These are phyloP conservation scores for Wickerhamomyces chambardii DNA, from an alignment of 805 yeast species.

Conservation along the genomic window DNA sequence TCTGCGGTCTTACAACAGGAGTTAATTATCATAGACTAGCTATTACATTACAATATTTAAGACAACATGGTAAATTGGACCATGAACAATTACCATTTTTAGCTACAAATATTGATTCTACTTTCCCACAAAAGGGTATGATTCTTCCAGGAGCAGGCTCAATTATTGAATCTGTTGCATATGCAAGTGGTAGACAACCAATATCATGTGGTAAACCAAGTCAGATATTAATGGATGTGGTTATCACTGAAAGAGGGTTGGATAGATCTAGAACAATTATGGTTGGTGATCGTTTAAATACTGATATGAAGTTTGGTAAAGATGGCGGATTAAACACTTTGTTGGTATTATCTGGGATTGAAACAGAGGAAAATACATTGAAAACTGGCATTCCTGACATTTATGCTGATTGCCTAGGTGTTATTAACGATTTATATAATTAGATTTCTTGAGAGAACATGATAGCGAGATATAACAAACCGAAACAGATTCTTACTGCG, in stretches of 20 bases:
- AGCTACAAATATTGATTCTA: slow-evolving; percentile 93
- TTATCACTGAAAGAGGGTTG: slow-evolving; percentile 49
- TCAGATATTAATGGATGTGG: slow-evolving; percentile 82
- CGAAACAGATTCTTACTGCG: no score
- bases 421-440: slow-evolving; percentile 62
- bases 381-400: slow-evolving; percentile 47
- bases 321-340: slow-evolving; percentile 83
- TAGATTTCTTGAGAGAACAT: no score
- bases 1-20: slow-evolving; percentile 75
- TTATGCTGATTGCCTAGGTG: slow-evolving; percentile 51
- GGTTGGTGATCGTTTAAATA: slow-evolving; percentile 94
- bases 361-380: slow-evolving; percentile 55
- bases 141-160: slow-evolving; percentile 95
- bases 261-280: slow-evolving; percentile 62
- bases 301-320: slow-evolving; percentile 89
- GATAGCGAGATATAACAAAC: no score
- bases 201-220: slow-evolving; percentile 92
- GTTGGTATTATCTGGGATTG: slow-evolving; percentile 88
- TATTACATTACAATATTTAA: slow-evolving; percentile 72
- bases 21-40: slow-evolving; percentile 80
- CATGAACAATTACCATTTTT: slow-evolving; percentile 46
- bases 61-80: slow-evolving; percentile 39
- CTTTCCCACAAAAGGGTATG: slow-evolving; percentile 83
- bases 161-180: slow-evolving; percentile 67
- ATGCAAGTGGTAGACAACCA: slow-evolving; percentile 75